Evolutionary conservation across 2,329 filamentous ascomycete genomes (phyloP).

Genomic region (Trematosphaeria pertusa): DNA sequence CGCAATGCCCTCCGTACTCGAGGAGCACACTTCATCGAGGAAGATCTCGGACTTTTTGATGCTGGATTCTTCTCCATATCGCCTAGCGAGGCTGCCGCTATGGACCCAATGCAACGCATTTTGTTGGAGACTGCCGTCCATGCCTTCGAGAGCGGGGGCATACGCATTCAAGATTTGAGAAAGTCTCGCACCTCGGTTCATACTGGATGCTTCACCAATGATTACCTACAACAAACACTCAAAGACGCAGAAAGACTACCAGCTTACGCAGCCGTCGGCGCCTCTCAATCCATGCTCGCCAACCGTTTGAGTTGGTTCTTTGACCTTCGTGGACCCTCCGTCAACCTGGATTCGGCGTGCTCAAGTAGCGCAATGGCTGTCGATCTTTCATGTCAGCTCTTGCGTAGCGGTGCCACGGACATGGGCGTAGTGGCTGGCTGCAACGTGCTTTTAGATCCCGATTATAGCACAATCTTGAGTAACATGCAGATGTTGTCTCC

Average conservation of each 20-base stretch:
- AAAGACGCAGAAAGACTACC: background rate
- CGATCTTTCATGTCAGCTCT: background rate
- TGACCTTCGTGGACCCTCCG: slow-evolving; percentile 16
- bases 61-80: slow-evolving; percentile 14
- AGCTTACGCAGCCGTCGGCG: background rate
- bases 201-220: background rate
- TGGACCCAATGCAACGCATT: slow-evolving; percentile 16
- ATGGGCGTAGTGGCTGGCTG: slow-evolving; percentile 1
- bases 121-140: background rate
- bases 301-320: slow-evolving; percentile 16
- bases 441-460: slow-evolving; percentile 16
- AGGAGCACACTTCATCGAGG: slow-evolving; percentile 5
- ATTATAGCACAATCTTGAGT: slow-evolving; percentile 48
- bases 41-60: slow-evolving; percentile 9
- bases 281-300: background rate
- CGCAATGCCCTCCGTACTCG: background rate
- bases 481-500: slow-evolving; percentile 58
- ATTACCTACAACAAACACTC: background rate
- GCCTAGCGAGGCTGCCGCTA: slow-evolving; percentile 4
- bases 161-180: background rate
- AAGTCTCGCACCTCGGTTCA: background rate
- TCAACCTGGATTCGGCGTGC: slow-evolving; percentile 24
- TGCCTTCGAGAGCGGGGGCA: background rate
- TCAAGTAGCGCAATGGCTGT: background rate
- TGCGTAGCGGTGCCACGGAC: background rate